These are phyloP conservation scores for Dissoconium aciculare DNA, from an alignment of 2,329 filamentous ascomycete species.

Conservation along the genomic window DNA sequence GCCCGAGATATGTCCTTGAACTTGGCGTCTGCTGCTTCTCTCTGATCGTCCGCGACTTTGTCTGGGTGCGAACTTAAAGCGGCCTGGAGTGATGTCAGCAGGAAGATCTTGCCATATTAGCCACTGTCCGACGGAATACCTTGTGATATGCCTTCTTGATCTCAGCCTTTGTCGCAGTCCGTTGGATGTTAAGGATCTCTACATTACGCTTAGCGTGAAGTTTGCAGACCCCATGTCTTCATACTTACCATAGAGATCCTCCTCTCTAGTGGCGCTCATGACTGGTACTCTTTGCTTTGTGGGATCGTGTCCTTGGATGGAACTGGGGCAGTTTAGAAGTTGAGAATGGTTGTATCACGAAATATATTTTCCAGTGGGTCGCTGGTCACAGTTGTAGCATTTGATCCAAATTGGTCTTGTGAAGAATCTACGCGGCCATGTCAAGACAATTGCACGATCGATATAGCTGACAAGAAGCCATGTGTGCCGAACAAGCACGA, in stretches of 20 bases:
- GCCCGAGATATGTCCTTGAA: constrained; percentile 91
- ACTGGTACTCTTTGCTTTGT: too few relatives aligned
- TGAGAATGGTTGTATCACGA: too few relatives aligned
- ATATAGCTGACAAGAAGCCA: too few relatives aligned
- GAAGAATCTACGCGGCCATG: too few relatives aligned
- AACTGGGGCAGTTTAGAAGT: too few relatives aligned
- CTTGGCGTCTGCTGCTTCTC: constrained; percentile 70
- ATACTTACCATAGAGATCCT: constrained; percentile 42
- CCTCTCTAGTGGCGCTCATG: constrained; percentile 29
- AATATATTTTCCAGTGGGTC: too few relatives aligned
- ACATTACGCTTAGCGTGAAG: too few relatives aligned
- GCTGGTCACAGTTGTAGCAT: too few relatives aligned
- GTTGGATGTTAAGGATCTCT: constrained; percentile 70
- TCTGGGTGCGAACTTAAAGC: constrained; percentile 79
- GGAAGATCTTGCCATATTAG: constrained; percentile 1
- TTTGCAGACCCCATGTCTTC: background rate
- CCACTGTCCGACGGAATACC: constrained; percentile 36
- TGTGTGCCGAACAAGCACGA: too few relatives aligned
- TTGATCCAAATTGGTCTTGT: too few relatives aligned
- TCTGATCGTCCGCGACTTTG: constrained; percentile 77
- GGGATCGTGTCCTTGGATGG: too few relatives aligned
- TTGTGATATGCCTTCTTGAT: constrained; percentile 92
- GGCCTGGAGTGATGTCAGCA: constrained; percentile 11
- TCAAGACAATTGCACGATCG: too few relatives aligned
- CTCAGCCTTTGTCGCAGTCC: constrained; percentile 57